Evolutionary conservation across 2,329 filamentous ascomycete species (phyloP), one percentile per base, ranked within the genome.

Genomic region (Gnomoniopsis sp.): DNA sequence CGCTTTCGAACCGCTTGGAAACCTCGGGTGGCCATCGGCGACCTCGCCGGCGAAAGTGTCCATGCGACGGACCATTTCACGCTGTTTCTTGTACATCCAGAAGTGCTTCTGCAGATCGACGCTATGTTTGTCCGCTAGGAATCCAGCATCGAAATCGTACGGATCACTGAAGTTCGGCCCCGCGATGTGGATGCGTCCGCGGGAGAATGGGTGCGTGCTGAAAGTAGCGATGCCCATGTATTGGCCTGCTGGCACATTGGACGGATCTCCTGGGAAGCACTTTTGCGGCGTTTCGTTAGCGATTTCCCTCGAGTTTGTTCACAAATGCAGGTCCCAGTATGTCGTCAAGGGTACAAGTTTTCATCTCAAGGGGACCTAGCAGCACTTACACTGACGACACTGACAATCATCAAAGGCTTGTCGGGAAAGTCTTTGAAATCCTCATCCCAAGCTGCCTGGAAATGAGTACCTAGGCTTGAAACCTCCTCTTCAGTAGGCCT

Each of bases 1-100:
- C 2, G 55, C 55, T n/a, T 41, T 57, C 1, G 55, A 57, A 3
- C 50, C 50, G 1, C 70, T 59, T 0, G 74, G 65, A 64, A 82
- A 83, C 14, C 68, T 66, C 1, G 80, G 80, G 56, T 80, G 77
- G 0, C 74, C 69, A 6, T 68, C 62, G 3, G 72, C 68, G 2
- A 78, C 41, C 64, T 82, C 75, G 65, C 83, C 75, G 57, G 75
- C 65, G 70, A 80, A 86, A 58, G 77, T 74, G 2, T 76, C 69
- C 66, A 83, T 80, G 15, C 84, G 80, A 2, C 85, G 79, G 22
- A 77, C 73, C 55, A 88, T 79, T 68, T 88, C 84, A 3, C 87
- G 82, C n/a, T 78, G 76, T 65, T 80, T 82, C 70, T 89, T 89
- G 74, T 89, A 89, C 1, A 74, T 78, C 84, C 85, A 88, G 12